Evolutionary conservation across 768 basidiomycete genomes (phyloP), one percentile per base, ranked within the genome.

Genomic region (Boletus rubescentipes): DNA sequence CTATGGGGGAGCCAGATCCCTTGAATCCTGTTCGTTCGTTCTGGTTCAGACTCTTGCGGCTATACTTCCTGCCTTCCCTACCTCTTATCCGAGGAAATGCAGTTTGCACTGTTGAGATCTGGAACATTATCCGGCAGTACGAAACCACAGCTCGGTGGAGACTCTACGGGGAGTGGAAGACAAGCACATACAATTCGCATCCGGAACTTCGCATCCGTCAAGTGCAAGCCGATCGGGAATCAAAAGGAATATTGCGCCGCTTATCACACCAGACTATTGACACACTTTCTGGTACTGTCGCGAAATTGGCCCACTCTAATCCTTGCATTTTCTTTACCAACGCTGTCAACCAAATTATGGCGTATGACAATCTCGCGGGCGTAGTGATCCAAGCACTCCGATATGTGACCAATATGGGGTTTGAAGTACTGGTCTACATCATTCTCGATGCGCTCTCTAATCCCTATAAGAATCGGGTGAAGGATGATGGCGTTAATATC

Each of bases 161-260:
- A 43, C 76, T 99, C 31, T 99, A 99, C 64, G 97, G 94, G 38
- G 95, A 98, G 74, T 98, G 97, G 97, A 89, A 88, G 69, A 76
- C 82, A 35, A 74, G 74, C 42, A 79, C 75, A 20, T 92, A 93
- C 70, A 79, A 79, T 55, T 83, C 83, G 15, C 85, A 93, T 72
- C 84, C 91, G 18, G 89, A 91, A 66, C 79, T 96, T 40, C 81
- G 81, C 30, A 83, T 93, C 46, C 90, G 89, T 37, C 77, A 83
- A 53, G 86, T 89, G 6, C 89, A 95, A 64, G 89, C 90, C 37
- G 89, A 94, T 49, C 78, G 89, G 32, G 93, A 97, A 64, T 84
- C 91, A 15, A 97, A 97, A 66, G 86, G 85, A 39, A 87, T 97
- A 61, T 75, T 99, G 45, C 86, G 93, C 44, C 86, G 97, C 9